These are phyloP conservation scores for Lasiosphaeria hispida DNA, from an alignment of 495 filamentous ascomycete species.

Conservation along the genomic window DNA sequence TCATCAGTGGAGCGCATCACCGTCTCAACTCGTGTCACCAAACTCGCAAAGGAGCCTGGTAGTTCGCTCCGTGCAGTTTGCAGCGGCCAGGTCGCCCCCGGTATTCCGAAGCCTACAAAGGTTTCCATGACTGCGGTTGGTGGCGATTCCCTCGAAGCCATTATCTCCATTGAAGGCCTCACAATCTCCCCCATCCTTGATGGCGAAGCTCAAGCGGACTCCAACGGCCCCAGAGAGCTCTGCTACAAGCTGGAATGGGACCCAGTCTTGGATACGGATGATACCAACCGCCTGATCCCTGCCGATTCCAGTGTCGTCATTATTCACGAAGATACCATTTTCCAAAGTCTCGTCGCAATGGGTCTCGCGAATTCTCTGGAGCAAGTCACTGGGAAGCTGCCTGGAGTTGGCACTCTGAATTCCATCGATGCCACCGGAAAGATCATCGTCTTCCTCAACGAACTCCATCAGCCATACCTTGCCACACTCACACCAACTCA, in stretches of 20 bases:
- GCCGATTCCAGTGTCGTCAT: conserved; percentile 41
- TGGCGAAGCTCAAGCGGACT: conserved; percentile 27
- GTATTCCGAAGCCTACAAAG: conserved; percentile 35
- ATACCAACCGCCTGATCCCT: conserved; percentile 13
- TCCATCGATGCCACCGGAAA: conserved; percentile 33
- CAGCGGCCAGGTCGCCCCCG: conserved; percentile 27
- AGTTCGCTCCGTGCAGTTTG: conserved; percentile 36
- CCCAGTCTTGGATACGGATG: conserved; percentile 36
- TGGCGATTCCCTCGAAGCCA: conserved; percentile 28
- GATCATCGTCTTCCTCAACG: conserved; percentile 41
- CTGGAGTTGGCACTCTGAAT: conserved; percentile 33
- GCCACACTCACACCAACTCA: conserved; percentile 34
- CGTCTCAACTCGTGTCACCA: conserved; percentile 31
- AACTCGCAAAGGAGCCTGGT: conserved; percentile 28
- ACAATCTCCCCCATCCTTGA: conserved; percentile 42
- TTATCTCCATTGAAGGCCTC: conserved; percentile 39
- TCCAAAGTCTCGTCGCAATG: conserved; percentile 44
- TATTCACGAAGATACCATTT: conserved; percentile 42
- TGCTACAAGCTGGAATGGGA: conserved; percentile 57
- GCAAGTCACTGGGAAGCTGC: conserved; percentile 35
- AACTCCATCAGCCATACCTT: conserved; percentile 43
- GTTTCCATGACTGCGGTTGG: conserved; percentile 35
- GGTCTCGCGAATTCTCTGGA: conserved; percentile 42
- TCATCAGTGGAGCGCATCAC: conserved; percentile 39
- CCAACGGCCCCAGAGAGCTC: conserved; percentile 34